These are phyloP conservation scores for Phytophthora podocarpi DNA, from an alignment of 352 stramenopile species.

Conservation along the genomic window DNA sequence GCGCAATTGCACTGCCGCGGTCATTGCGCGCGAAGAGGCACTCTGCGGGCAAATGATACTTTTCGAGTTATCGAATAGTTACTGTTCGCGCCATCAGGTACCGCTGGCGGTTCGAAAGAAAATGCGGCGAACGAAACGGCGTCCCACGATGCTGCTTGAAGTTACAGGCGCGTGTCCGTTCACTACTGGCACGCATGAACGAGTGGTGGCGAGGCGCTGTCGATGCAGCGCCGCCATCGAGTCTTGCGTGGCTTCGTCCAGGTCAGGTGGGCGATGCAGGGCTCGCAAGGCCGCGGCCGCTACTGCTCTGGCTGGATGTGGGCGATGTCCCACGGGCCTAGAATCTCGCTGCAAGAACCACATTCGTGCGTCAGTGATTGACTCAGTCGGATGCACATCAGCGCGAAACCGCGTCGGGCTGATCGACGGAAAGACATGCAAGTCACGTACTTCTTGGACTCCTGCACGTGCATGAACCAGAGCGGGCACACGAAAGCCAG, in stretches of 20 bases:
- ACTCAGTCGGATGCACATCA: constrained; percentile 28
- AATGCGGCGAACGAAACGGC: constrained; percentile 37
- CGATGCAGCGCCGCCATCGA: not conserved
- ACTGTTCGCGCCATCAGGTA: constrained; percentile 10
- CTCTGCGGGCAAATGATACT: constrained; percentile 35
- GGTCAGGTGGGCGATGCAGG: no score
- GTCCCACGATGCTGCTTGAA: constrained; percentile 29
- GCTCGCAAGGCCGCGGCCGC: not conserved
- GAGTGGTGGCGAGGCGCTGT: not conserved
- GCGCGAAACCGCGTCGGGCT: no score
- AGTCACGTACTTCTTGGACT: constrained; percentile 89
- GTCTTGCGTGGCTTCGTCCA: not conserved
- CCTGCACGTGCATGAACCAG: constrained; percentile 91
- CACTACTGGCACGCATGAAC: not conserved
- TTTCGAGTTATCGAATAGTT: no score
- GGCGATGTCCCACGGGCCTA: constrained; percentile 92
- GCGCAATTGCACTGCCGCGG: not conserved
- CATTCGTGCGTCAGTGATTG: constrained; percentile 26
- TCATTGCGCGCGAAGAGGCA: constrained; percentile 31
- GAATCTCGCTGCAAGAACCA: constrained; percentile 69
- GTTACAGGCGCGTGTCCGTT: constrained; percentile 12
- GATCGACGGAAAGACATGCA: constrained; percentile 24
- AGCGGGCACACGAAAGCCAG: constrained; percentile 87
- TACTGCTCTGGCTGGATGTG: constrained; percentile 76
- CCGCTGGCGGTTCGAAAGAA: constrained; percentile 35